Evolutionary conservation across 208 protist species (phyloP).

Genomic region (Trypanosoma scelopori): DNA sequence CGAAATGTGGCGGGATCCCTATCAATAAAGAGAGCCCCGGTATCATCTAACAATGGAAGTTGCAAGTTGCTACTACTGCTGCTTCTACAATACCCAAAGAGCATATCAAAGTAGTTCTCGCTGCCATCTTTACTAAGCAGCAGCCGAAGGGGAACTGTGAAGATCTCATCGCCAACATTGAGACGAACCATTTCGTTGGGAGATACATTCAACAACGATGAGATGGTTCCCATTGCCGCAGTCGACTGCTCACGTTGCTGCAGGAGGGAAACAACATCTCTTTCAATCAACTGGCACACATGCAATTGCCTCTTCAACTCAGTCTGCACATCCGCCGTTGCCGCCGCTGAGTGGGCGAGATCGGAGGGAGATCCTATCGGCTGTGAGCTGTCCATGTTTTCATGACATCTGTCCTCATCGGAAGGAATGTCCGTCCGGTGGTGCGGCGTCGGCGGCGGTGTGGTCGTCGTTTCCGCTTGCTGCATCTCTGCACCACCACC

Average conservation of each 20-base stretch:
- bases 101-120: conserved; percentile 37
- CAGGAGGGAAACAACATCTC: conserved; percentile 22
- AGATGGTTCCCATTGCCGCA: background rate
- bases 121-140: conserved; percentile 39
- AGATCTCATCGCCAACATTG: conserved; percentile 82
- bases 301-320: conserved; percentile 21
- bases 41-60: conserved; percentile 51
- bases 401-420: background rate
- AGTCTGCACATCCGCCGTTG: conserved; percentile 14
- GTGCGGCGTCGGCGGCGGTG: background rate
- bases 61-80: background rate
- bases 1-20: conserved; percentile 83
- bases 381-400: background rate
- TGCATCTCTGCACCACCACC: background rate
- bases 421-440: conserved; percentile 1
- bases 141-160: conserved; percentile 65
- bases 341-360: background rate
- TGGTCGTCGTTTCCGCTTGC: background rate
- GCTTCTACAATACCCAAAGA: conserved; percentile 22
- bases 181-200: conserved; percentile 43
- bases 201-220: conserved; percentile 9
- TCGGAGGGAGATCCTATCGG: background rate
- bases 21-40: conserved; percentile 77
- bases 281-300: conserved; percentile 16
- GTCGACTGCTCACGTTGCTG: conserved; percentile 21